Percentiles rank a stretch among this genome's conserved stretches.
These are phyloP conservation scores for Xylaria sp. DNA, from an alignment of 2,329 filamentous ascomycete species.

Conservation along the genomic window DNA sequence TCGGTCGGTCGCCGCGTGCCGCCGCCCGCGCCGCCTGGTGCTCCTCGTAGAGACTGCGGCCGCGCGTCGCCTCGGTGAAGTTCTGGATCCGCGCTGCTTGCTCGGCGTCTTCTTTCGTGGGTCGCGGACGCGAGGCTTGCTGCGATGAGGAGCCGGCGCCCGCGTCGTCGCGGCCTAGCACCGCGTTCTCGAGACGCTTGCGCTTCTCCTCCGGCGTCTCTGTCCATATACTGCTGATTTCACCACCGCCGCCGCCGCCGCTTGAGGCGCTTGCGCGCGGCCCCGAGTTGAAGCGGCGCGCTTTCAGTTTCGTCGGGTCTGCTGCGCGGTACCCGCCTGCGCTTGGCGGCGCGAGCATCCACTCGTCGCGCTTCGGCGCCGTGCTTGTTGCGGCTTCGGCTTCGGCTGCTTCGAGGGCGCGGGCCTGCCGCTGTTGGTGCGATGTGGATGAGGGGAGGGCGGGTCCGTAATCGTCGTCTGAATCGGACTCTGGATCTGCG, in stretches of 20 bases:
- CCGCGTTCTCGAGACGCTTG: conserved; percentile 80
- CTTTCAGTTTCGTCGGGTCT: conserved; percentile 85
- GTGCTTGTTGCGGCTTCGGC: conserved; percentile 39
- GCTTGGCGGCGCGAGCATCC: conserved; percentile 80
- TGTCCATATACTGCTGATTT: conserved; percentile 81
- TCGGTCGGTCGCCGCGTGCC: conserved; percentile 37
- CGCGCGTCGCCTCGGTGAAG: conserved; percentile 64
- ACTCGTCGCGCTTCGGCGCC: conserved; percentile 75
- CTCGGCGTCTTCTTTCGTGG: conserved; percentile 63
- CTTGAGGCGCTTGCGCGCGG: conserved; percentile 49
- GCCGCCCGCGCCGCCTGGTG: conserved; percentile 56
- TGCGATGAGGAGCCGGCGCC: conserved; percentile 3
- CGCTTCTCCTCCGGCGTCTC: conserved; percentile 92
- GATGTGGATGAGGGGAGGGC: conserved; percentile 61
- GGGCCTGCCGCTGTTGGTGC: conserved; percentile 44
- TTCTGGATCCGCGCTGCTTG: conserved; percentile 58
- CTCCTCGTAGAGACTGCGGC: conserved; percentile 68
- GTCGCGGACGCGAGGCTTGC: conserved; percentile 24
- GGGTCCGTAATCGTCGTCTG: conserved; percentile 67
- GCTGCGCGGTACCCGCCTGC: conserved; percentile 66
- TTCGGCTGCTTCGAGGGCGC: conserved; percentile 47
- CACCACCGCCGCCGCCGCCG: conserved; percentile 51
- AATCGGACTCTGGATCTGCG: conserved; percentile 50
- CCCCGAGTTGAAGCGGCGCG: conserved; percentile 82
- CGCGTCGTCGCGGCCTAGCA: conserved; percentile 74